Evolutionary conservation across 192 early-diverging fungal species (phyloP).

Genomic region (Backusella morwellensis): DNA sequence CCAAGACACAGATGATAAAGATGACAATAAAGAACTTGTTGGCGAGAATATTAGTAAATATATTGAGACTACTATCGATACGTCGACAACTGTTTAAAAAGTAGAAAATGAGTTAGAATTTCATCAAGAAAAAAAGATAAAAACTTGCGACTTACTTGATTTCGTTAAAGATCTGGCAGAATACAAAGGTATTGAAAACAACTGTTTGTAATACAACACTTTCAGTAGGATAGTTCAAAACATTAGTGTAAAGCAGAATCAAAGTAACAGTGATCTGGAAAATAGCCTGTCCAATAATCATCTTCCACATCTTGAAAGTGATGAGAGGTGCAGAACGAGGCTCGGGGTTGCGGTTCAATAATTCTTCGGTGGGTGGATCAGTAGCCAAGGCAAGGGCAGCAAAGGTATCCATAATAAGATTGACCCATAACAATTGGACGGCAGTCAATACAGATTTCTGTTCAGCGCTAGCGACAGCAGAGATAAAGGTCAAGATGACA

Average conservation of each 20-base stretch:
- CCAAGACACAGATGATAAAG: conserved; percentile 67
- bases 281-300: conserved; percentile 89
- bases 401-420: conserved; percentile 99
- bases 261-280: conserved; percentile 87
- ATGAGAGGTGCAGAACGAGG: conserved; percentile 79
- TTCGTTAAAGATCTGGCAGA: conserved; percentile 89
- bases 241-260: conserved; percentile 62
- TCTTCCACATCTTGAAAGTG: conserved; percentile 91
- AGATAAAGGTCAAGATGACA: conserved; percentile 84
- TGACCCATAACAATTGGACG: conserved; percentile 97
- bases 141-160: conserved; percentile 60
- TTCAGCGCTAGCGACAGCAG: conserved; percentile 59
- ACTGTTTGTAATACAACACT: conserved; percentile 61
- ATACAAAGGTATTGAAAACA: conserved; percentile 94
- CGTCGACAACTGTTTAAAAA: conserved; percentile 58
- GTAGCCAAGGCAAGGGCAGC: conserved; percentile 97
- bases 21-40: conserved; percentile 86
- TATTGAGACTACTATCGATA: conserved; percentile 78
- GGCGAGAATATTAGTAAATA: conserved; percentile 73
- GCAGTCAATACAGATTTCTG: conserved; percentile 88
- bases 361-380: conserved; percentile 79
- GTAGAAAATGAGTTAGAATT: too few species aligned
- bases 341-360: conserved; percentile 87
- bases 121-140: neutral
- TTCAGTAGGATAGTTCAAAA: conserved; percentile 50